Base-by-base conservation (phyloP, 116 monocot species). In the Dioscorea cayenensis region DNA sequence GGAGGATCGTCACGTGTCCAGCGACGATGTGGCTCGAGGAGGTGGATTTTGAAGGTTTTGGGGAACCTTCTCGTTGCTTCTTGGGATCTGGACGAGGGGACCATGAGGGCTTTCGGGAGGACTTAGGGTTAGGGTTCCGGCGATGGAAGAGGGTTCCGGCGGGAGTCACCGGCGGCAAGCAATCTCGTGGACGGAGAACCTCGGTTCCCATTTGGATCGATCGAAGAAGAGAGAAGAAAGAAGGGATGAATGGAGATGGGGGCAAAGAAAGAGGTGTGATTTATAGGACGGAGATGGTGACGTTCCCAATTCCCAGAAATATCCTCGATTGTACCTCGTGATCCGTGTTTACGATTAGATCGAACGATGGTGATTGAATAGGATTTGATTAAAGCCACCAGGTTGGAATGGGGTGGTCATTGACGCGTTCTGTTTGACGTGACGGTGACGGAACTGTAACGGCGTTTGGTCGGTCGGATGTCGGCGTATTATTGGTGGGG, bases 121-220 rank as follows among this genome's bases (percentile, higher is more conserved):
- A 12, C 62, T 20, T 21, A 62, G 65, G 65, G 35, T 28, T 65
- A 36, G 28, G 12, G 16, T 25, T 65, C 28, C 65, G 32, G 28
- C 18, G 65, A 7, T 35, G 35, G 18, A 29, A 17, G 65, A 65
- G 2, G 13, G 32, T 32, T 17, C 14, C 35, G 32, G 65, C 6
- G 32, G 65, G 17, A 16, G 19, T 55, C n/a, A 0, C 65, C 3
- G 28, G 32, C 18, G 17, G 16, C 18, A 65, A 13, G 65, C 5
- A 65, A 25, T 65, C 65, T 17, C 29, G 65, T 3, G 65, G 32
- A 5, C 65, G 65, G 2, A 65, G 65, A 10, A 65, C 14, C 65
- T 65, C 65, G 1, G 65, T 65, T 65, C 65, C 65, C 65, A 65
- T 65, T 13, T 17, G 59, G 16, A 21, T 17, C 14, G 59, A 59